Evolutionary conservation across 2,329 filamentous ascomycete genomes (phyloP).

Genomic region (Colletotrichum liaoningense): DNA sequence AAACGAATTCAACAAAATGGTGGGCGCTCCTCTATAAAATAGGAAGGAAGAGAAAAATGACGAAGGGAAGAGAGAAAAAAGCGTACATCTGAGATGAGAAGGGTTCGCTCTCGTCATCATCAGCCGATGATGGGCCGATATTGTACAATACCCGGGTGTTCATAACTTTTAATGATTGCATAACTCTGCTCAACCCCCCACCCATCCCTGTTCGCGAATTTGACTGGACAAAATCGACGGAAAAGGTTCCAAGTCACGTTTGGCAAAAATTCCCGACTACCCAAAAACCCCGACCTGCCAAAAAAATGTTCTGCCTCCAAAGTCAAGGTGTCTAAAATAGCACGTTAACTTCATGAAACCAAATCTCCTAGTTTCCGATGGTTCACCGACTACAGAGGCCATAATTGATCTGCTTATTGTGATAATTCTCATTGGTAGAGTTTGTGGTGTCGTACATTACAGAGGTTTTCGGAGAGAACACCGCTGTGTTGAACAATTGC

Average conservation of each 20-base stretch:
- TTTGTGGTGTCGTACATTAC: not conserved
- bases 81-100: conserved; percentile 4
- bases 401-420: not conserved
- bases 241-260: conserved; percentile 14
- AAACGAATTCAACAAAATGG: not conserved
- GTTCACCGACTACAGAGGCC: conserved; percentile 4
- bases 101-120: conserved; percentile 28
- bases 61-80: not conserved
- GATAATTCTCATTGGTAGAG: not conserved
- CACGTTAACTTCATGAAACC: not conserved
- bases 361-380: not conserved
- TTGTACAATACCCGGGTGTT: conserved; percentile 26
- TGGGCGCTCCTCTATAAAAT: not conserved
- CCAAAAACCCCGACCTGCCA: not conserved
- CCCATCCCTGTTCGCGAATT: not conserved
- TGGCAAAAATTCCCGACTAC: conserved; percentile 25
- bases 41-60: not conserved
- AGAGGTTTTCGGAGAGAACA: not conserved
- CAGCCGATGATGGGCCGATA: conserved; percentile 34
- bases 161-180: conserved; percentile 24
- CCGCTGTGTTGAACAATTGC: no score
- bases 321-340: not conserved
- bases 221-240: conserved; percentile 16
- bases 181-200: not conserved
- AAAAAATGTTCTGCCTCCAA: not conserved